Evolutionary conservation across 2,329 filamentous ascomycete species (phyloP).

Genomic region (Calonectria multiphialidica): DNA sequence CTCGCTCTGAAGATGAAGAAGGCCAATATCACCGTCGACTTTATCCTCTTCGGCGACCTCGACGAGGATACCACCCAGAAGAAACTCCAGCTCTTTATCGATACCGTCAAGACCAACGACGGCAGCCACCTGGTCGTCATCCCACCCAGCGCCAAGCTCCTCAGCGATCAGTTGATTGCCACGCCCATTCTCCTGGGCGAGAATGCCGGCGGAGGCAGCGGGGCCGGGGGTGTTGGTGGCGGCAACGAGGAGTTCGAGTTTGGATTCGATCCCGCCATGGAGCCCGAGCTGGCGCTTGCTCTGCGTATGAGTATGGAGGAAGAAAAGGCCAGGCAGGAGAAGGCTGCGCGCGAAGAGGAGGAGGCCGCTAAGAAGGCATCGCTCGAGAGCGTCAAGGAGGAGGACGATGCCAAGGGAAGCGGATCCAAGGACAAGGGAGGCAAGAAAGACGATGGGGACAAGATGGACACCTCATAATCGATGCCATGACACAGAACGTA

Average conservation of each 20-base stretch:
- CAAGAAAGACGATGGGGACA: conserved; percentile 77
- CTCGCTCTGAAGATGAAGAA: conserved; percentile 99
- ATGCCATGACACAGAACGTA: conserved; percentile 25
- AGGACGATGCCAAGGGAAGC: conserved; percentile 67
- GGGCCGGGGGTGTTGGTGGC: conserved; percentile 68
- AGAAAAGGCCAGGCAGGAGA: conserved; percentile 93
- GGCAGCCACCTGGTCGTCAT: conserved; percentile 93
- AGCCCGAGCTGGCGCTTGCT: conserved; percentile 94
- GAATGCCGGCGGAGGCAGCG: conserved; percentile 68
- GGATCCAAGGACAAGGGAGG: conserved; percentile 74
- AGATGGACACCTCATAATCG: conserved; percentile 87
- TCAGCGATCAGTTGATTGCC: conserved; percentile 91
- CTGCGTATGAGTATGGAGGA: conserved; percentile 98
- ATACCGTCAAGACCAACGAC: conserved; percentile 90
- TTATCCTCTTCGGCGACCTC: conserved; percentile 94
- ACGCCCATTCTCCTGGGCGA: conserved; percentile 93
- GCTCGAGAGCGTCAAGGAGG: conserved; percentile 86
- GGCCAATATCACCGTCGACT: conserved; percentile 92
- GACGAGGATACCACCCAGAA: conserved; percentile 90
- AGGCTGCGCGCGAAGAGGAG: conserved; percentile 82
- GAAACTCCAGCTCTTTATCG: conserved; percentile 94
- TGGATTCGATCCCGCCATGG: conserved; percentile 89
- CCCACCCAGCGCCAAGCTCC: conserved; percentile 88
- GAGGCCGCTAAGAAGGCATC: conserved; percentile 79
- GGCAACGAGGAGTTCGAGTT: conserved; percentile 77